Evolutionary conservation across 768 basidiomycete genomes (phyloP), one percentile per base, ranked within the genome.

Genomic region (Leccinum pellstonianum): DNA sequence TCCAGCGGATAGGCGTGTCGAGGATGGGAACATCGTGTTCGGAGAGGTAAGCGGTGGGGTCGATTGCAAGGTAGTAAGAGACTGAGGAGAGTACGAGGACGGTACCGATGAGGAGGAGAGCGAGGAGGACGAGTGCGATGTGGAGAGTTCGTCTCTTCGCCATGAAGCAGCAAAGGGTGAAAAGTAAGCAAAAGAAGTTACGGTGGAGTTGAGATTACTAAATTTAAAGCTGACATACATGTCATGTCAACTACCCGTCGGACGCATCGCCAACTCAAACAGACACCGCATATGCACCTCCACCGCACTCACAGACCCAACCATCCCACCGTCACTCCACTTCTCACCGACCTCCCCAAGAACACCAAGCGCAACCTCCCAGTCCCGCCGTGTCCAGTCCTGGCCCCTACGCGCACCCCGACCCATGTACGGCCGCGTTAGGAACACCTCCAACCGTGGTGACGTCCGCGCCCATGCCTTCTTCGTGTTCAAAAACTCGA

Each of bases 51-150:
- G 93, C 93, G 38, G 79, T 76, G 53, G 84, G 74, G 73, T 88
- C 84, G 69, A 98, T 93, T 62, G 86, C 81, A 61, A 96, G 88
- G 70, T 94, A 95, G 74, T 89, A 92, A 19, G 94, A 90, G 52
- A 98, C 84, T 23, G 92, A 94, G 9, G 91, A 91, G 72, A 98
- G 87, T 59, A 98, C 94, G 74, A 91, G 67, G 75, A 97, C 85
- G 19, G 95, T 98, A 50, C 94, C 94, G 21, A 91, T 66, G 58
- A 98, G 86, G 77, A 95, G 75, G 66, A 93, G 81, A 58, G 85
- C 87, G 67, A 96, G 80, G 60, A 87, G 62, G 66, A 79, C 70
- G 54, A 88, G 78, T 19, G 79, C 70, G 58, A 79, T 70, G 66
- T 82, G 76, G 31, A 84, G 70, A 1, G 77, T 67, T 66, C 81